A percentile compares a stretch with the other conserved stretches of the same genome.
phyloP scores from a whole-genome alignment of 2,329 filamentous ascomycete species.

The Pestalotiopsis sp. region DNA sequence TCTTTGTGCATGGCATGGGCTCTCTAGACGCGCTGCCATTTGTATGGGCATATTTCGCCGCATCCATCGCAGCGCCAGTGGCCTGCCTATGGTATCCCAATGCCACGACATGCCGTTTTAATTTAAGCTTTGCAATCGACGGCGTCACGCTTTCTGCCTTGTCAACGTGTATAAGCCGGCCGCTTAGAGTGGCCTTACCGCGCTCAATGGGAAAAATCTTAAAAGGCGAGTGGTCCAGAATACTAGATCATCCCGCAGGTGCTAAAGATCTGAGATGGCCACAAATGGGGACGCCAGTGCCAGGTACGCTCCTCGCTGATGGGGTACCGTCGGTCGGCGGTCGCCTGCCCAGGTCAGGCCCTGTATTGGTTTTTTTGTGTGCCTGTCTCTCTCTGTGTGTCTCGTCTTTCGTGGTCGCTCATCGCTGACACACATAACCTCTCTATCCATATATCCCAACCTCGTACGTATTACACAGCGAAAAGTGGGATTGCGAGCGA shows the following conservation, averaged over 20 bases:
- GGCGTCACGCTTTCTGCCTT: constrained; percentile 9
- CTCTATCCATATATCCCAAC: background rate
- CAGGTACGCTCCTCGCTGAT: background rate
- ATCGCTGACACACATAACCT: background rate
- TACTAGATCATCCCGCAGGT: constrained; percentile 10
- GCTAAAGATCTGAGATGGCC: constrained; percentile 13
- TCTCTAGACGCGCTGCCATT: background rate
- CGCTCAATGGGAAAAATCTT: background rate
- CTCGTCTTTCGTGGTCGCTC: background rate
- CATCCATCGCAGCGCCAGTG: background rate
- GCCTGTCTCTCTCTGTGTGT: background rate
- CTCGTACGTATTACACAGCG: background rate
- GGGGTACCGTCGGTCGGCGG: background rate
- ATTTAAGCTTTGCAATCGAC: background rate
- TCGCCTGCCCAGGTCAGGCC: background rate
- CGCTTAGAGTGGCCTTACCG: background rate
- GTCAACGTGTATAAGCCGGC: background rate
- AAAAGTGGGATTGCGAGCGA: background rate
- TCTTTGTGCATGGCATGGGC: background rate
- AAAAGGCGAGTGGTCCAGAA: constrained; percentile 11
- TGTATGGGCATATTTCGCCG: background rate
- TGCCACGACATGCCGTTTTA: background rate
- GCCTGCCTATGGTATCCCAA: background rate
- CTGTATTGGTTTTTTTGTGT: background rate
- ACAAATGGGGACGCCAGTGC: constrained; percentile 1